Evolutionary conservation across 2,329 filamentous ascomycete species (phyloP).

Genomic region (Aspergillus felis): DNA sequence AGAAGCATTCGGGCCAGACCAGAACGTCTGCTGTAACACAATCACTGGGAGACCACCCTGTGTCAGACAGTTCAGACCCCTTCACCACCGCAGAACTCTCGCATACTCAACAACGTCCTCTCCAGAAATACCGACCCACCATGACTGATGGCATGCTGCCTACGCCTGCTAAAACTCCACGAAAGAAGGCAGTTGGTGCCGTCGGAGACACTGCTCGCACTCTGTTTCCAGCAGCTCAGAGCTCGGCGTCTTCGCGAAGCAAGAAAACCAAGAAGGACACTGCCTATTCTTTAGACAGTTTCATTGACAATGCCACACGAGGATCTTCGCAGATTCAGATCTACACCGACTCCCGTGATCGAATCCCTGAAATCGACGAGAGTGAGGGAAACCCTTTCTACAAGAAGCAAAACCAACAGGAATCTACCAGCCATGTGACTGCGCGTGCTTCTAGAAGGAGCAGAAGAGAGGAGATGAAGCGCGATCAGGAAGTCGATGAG

Average conservation of each 20-base stretch:
- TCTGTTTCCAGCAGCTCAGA: conserved; percentile 49
- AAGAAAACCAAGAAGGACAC: conserved; percentile 45
- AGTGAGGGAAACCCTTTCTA: conserved; percentile 56
- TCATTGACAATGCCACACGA: conserved; percentile 29
- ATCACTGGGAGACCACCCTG: conserved; percentile 16
- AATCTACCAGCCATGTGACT: conserved; percentile 18
- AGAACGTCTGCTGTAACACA: conserved; percentile 10
- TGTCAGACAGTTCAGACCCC: conserved; percentile 18
- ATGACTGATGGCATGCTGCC: conserved; percentile 50
- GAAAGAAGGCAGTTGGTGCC: conserved; percentile 48
- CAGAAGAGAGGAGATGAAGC: conserved; percentile 29
- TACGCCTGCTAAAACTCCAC: conserved; percentile 60
- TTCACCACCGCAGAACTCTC: conserved; percentile 21
- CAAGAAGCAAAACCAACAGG: conserved; percentile 34
- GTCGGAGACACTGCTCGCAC: conserved; percentile 50
- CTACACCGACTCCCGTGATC: conserved; percentile 61
- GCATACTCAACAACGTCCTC: conserved; percentile 18
- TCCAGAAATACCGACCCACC: conserved; percentile 21
- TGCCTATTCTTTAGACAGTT: conserved; percentile 45
- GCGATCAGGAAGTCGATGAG: conserved; percentile 46
- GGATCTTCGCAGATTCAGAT: conserved; percentile 49
- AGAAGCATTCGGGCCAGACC: conserved; percentile 16
- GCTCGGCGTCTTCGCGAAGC: conserved; percentile 43
- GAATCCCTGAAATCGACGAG: conserved; percentile 51
- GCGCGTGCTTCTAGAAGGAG: conserved; percentile 33